Evolutionary conservation across 495 filamentous ascomycete genomes (phyloP), one percentile per base, ranked within the genome.

Genomic region (Aspergillus steynii): DNA sequence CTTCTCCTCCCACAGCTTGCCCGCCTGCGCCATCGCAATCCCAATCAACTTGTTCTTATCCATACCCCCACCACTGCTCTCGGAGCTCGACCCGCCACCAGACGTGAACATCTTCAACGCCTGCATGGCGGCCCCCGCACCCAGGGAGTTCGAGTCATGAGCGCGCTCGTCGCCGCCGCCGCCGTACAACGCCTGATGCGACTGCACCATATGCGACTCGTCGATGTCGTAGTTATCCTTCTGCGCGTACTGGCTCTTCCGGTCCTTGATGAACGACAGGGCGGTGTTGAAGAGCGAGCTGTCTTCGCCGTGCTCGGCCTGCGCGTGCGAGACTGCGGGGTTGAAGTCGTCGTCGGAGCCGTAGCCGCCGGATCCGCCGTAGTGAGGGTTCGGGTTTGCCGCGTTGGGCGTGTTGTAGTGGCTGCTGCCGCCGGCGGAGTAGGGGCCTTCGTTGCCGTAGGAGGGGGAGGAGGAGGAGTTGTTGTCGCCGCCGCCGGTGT

Each of bases 11-110:
- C 86, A 90, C 67, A 90, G 65, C 73, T 86, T 84, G 25, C 78
- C 73, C 37, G 87, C 87, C 81, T 90, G 82, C 7, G 76, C 80
- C 87, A 90, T 90, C 0, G 87, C 87, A 72, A 88, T 69, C 4
- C 85, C 86, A 65, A 90, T 82, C 59, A 89, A 85, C 66, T 81
- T 71, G 67, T 83, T 87, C 78, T 88, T 79, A 46, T 78, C 77
- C 15, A 74, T 74, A 0, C 68, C 74, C 20, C 71, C 73, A 50
- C 66, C 59, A 5, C 53, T 63, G 29, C 65, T 55, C 28, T 25
- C 37, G 4, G 31, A 32, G 31, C 31, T 32, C 37, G 51, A 53
- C 1, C 51, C 29, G 7, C 29, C 50, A 4, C 80, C 77, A 7
- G 72, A 69, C 2, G 75, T 80, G 57, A 88, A 89, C 82, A 85